Conservation (phyloP, 106 monocot species). For the Gastrodia elata region DNA sequence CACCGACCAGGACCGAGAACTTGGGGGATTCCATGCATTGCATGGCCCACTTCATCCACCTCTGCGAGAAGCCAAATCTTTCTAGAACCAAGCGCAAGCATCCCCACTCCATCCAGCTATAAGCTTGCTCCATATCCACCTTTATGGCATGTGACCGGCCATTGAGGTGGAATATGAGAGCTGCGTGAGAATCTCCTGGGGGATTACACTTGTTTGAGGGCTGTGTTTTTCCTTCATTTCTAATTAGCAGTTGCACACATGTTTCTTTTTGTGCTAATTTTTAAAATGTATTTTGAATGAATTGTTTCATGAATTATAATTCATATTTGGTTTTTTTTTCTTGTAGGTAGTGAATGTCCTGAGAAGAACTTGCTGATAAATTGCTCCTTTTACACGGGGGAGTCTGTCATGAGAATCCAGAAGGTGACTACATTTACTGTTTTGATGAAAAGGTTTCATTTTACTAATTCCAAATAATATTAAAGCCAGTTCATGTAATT, state of each 20-base stretch:
- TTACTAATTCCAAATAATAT: background rate
- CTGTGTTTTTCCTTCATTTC: background rate
- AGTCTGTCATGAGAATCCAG: constrained; percentile 73
- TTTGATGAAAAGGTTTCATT: background rate
- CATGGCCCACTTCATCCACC: no score
- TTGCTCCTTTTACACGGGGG: constrained; percentile 73
- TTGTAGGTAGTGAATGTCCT: constrained; percentile 47
- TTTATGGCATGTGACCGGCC: no score
- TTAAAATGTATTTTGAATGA: background rate
- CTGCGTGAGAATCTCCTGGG: background rate
- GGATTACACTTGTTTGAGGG: background rate
- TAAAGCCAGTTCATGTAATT: background rate
- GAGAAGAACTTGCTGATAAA: constrained; percentile 53
- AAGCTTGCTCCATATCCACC: no score
- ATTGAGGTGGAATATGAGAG: no score
- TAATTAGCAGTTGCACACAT: background rate
- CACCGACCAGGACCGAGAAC: no score
- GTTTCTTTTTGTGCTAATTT: background rate
- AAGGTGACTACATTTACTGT: constrained; percentile 40
- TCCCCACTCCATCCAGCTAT: no score
- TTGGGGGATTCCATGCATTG: no score
- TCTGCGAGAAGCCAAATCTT: no score
- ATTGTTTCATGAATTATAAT: background rate
- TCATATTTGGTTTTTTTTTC: background rate
- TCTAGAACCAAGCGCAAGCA: no score